Evolutionary conservation across 768 basidiomycete genomes (phyloP), one percentile per base, ranked within the genome.

Genomic region (Hypholoma sublateritium): DNA sequence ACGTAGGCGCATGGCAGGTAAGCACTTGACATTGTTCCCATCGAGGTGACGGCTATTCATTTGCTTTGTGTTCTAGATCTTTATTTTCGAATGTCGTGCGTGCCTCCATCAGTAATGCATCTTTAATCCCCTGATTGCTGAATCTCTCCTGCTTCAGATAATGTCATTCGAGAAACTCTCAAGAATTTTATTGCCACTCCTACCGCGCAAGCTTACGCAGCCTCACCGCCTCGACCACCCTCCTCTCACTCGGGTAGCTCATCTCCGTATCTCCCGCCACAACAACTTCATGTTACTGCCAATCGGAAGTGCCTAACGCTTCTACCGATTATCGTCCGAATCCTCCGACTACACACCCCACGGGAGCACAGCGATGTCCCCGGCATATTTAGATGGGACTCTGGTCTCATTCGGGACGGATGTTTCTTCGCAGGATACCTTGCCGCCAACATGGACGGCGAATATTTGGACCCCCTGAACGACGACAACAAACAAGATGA

Each of bases 21-120:
- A 62, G 83, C 72, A 35, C 12, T 51, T 34, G 58, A 43, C 19
- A 46, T 54, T 35, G 16, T 39, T 50, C 51, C 35, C 28, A 50
- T 43, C 50, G 48, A 43, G 53, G 7, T 12, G 46, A 62, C 58
- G 61, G 28, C 61, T 57, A 59, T 42, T 58, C 62, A 59, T 56
- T 51, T 55, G 50, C 44, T 37, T 48, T 48, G 62, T 64, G 50
- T 66, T 21, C 13, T 28, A 91, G 86, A 89, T 93, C 53, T 94
- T 91, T 72, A 86, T 95, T 60, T 96, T 96, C 62, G 92, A 95
- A 71, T 93, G 90, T 69, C 81, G 87, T 89, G 69, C 78, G 88
- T 82, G 22, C 50, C 43, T 14, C 34, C n/a, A 28, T 28, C 41
- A 25, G 41, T 3, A 25, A 32, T 28, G 22, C 17, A 13, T 43